Conservation (phyloP, 2,329 filamentous ascomycete species). For the Neophaeococcomyces aloes region DNA sequence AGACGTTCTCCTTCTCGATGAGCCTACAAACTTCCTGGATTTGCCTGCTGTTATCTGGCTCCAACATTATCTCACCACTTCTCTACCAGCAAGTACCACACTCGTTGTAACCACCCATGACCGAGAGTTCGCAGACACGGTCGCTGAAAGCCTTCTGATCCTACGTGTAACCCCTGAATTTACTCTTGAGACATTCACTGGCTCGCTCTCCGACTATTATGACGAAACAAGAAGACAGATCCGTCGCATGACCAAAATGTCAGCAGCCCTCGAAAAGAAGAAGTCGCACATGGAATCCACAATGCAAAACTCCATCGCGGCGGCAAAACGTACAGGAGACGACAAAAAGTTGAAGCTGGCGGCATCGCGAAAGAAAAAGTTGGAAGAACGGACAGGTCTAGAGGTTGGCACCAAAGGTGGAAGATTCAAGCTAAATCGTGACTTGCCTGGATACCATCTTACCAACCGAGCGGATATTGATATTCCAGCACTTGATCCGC, state of each 20-base stretch:
- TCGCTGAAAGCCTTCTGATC: slow-evolving; percentile 66
- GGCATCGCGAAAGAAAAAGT: slow-evolving; percentile 71
- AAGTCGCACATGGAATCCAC: slow-evolving; percentile 70
- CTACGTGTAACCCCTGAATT: slow-evolving; percentile 52
- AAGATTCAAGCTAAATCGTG: slow-evolving; percentile 71
- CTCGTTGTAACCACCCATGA: slow-evolving; percentile 77
- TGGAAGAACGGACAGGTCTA: slow-evolving; percentile 70
- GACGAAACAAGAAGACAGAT: slow-evolving; percentile 49
- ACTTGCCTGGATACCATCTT: slow-evolving; percentile 53
- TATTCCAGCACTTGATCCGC: slow-evolving; percentile 49
- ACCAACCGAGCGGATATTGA: slow-evolving; percentile 58
- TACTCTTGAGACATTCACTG: slow-evolving; percentile 61
- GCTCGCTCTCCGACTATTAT: slow-evolving; percentile 64
- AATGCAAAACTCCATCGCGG: slow-evolving; percentile 62
- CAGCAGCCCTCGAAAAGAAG: slow-evolving; percentile 71
- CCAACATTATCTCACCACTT: slow-evolving; percentile 55
- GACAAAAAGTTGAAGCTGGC: slow-evolving; percentile 80
- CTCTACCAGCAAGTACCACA: slow-evolving; percentile 48
- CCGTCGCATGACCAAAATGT: slow-evolving; percentile 60
- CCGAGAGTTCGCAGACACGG: slow-evolving; percentile 64
- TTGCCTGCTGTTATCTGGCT: slow-evolving; percentile 77
- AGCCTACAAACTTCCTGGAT: slow-evolving; percentile 80
- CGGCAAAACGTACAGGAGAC: slow-evolving; percentile 66
- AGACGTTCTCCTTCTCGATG: slow-evolving; percentile 72
- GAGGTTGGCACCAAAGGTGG: slow-evolving; percentile 61